Evolutionary conservation across 176 grass and related monocot genomes (phyloP).

Genomic region (Bromus sterilis): DNA sequence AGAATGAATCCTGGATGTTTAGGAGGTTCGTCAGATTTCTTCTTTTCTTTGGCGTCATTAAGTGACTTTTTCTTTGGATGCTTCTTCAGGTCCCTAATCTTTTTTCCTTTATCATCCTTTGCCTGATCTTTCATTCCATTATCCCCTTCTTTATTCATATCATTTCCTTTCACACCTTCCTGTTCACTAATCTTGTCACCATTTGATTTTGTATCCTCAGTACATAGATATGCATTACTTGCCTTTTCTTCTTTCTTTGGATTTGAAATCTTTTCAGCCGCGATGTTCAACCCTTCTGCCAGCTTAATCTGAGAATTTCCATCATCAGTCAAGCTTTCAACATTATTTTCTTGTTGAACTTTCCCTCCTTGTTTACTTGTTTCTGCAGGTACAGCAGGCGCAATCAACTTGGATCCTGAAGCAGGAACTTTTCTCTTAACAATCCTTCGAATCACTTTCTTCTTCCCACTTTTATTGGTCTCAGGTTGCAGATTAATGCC

Average conservation of each 20-base stretch:
- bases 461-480: conserved; percentile 33
- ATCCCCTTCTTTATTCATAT: conserved; percentile 10
- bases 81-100: conserved; percentile 20
- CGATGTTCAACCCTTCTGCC: conserved; percentile 11
- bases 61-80: conserved; percentile 33
- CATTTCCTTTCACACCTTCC: conserved; percentile 4
- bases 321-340: conserved; percentile 14
- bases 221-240: neutral
- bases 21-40: conserved; percentile 41
- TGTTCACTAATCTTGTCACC: conserved; percentile 11
- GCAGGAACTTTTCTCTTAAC: conserved; percentile 47
- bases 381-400: conserved; percentile 25
- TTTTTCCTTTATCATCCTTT: conserved; percentile 41
- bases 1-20: conserved; percentile 63
- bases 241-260: conserved; percentile 26
- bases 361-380: conserved; percentile 14
- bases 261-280: conserved; percentile 17
- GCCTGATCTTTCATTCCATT: conserved; percentile 27
- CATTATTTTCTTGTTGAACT: conserved; percentile 25
- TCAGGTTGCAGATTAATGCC: neutral
- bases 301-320: conserved; percentile 19
- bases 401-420: conserved; percentile 28
- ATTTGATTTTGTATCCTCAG: neutral
- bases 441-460: conserved; percentile 62
- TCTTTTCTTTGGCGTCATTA: conserved; percentile 44